These are phyloP conservation scores for Liriodendron chinense DNA, from an alignment of 164 flowering plant species.

Conservation along the genomic window DNA sequence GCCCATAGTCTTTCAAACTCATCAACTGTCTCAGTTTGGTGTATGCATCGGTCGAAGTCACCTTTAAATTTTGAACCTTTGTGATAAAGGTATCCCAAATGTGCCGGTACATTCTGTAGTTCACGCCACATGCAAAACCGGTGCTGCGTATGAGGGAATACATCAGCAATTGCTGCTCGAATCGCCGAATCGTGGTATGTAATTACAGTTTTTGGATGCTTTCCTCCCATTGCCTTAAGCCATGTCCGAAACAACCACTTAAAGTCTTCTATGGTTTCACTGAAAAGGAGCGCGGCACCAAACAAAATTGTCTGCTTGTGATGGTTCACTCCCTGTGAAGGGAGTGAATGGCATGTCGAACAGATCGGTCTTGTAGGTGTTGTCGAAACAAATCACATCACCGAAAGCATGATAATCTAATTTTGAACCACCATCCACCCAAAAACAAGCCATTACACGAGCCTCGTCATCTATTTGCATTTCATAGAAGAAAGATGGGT, in stretches of 20 bases:
- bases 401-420: constrained; percentile 38
- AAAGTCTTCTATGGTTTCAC: constrained; percentile 6
- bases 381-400: constrained; percentile 79
- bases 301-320: constrained; percentile 69
- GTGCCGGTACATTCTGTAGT: background rate
- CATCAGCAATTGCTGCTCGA: constrained; percentile 4
- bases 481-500: background rate
- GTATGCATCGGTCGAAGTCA: background rate
- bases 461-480: background rate
- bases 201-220: constrained; percentile 14
- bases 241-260: constrained; percentile 15
- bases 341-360: constrained; percentile 78
- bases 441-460: background rate
- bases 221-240: constrained; percentile 16
- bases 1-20: background rate
- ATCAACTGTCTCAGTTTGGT: background rate
- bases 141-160: constrained; percentile 6
- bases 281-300: constrained; percentile 6
- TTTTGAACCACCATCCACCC: background rate
- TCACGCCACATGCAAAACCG: background rate
- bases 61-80: background rate
- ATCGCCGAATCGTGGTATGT: constrained; percentile 11
- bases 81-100: no score
- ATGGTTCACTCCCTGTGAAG: constrained; percentile 77
- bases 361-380: constrained; percentile 69